A percentile compares a stretch with the other conserved stretches of the same genome.
Conservation (phyloP, 108 stramenopile genomes). For the Stephanodiscus minutulus region DNA sequence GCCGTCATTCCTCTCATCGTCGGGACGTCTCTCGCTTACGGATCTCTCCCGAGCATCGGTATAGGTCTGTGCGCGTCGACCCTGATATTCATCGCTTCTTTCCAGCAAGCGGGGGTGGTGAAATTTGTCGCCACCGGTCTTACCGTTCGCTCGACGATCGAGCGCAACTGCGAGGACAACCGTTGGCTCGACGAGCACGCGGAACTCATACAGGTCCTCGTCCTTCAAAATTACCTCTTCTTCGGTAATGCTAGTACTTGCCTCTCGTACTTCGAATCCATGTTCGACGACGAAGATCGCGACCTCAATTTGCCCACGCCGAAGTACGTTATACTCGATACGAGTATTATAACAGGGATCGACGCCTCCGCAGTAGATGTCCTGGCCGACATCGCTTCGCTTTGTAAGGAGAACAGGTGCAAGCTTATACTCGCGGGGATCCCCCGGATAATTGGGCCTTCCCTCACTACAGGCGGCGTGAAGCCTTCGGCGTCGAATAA, state of each 20-base stretch:
- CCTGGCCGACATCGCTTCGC: conserved; percentile 55
- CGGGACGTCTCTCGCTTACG: conserved; percentile 51
- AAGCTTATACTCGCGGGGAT: conserved; percentile 60
- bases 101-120: conserved; percentile 72
- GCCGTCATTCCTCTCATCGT: conserved; percentile 76
- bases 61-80: conserved; percentile 71
- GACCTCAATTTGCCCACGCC: conserved; percentile 57
- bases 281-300: conserved; percentile 75
- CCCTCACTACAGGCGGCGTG: conserved; percentile 54
- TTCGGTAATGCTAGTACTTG: conserved; percentile 80
- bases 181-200: conserved; percentile 75
- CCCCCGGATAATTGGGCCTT: conserved; percentile 37
- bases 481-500: conserved; percentile 54
- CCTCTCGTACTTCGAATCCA: conserved; percentile 66
- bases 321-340: conserved; percentile 63
- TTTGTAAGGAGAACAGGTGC: conserved; percentile 62
- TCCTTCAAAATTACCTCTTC: conserved; percentile 82
- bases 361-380: conserved; percentile 75
- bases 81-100: conserved; percentile 76
- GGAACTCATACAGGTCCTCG: conserved; percentile 68
- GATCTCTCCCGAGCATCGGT: conserved; percentile 64
- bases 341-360: conserved; percentile 71
- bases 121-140: conserved; percentile 71
- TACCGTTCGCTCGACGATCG: conserved; percentile 68
- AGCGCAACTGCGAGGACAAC: conserved; percentile 53